Conservation (phyloP, 2,329 filamentous ascomycete species). For the Orbilia blumenaviensis region DNA sequence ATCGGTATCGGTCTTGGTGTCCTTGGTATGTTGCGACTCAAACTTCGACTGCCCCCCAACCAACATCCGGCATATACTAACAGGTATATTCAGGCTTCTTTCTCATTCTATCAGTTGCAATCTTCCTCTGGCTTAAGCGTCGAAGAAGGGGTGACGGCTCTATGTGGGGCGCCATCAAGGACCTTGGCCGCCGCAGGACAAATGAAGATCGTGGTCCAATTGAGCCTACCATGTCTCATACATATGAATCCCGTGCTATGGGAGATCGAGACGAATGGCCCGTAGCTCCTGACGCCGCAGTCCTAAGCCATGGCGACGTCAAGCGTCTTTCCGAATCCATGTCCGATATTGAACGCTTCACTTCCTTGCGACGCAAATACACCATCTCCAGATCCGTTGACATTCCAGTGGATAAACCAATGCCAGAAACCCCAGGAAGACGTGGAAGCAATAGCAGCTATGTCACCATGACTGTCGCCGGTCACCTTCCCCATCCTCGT, state of each 20-base stretch:
- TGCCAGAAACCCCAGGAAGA: neutral
- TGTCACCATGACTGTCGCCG: constrained; percentile 41
- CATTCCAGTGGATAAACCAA: constrained; percentile 22
- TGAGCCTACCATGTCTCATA: constrained; percentile 5
- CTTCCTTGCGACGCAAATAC: constrained; percentile 45
- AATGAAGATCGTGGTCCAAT: constrained; percentile 21
- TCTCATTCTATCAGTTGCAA: constrained; percentile 7
- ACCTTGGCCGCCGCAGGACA: neutral
- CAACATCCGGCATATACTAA: neutral
- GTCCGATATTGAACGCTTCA: constrained; percentile 42
- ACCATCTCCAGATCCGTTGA: constrained; percentile 44
- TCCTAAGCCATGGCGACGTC: constrained; percentile 19
- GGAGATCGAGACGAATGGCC: constrained; percentile 28
- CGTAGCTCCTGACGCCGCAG: constrained; percentile 16
- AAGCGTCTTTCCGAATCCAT: constrained; percentile 35
- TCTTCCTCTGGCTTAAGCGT: constrained; percentile 39
- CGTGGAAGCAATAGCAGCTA: constrained; percentile 31
- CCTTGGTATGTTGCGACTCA: constrained; percentile 29
- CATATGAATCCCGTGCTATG: constrained; percentile 34
- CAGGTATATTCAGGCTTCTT: constrained; percentile 9
- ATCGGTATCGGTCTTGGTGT: constrained; percentile 40
- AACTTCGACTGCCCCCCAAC: neutral
- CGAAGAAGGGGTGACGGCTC: constrained; percentile 8
- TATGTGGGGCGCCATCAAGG: constrained; percentile 1
- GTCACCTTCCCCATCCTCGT: constrained; percentile 28